phyloP scores from a whole-genome alignment of 768 basidiomycete genomes.

The Hygrophoropsis aurantiaca region DNA sequence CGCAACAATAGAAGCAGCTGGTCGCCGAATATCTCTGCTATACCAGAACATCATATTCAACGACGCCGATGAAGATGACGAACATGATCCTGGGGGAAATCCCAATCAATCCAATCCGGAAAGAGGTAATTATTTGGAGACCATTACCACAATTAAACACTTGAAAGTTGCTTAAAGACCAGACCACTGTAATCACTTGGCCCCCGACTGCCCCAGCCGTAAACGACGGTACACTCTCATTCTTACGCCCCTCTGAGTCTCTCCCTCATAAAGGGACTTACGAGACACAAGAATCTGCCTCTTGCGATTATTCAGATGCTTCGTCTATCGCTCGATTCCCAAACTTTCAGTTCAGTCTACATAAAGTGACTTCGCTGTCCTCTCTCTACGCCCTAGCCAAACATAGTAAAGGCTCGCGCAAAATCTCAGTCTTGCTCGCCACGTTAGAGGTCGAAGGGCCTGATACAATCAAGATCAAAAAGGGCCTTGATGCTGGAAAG shows the following conservation, averaged over 20 bases:
- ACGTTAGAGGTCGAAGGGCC: slow-evolving; percentile 79
- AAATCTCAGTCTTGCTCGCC: slow-evolving; percentile 61
- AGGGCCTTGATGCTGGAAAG: slow-evolving; percentile 67
- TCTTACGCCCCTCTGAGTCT: slow-evolving; percentile 28
- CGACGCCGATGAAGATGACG: slow-evolving; percentile 39
- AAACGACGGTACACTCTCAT: slow-evolving; percentile 19
- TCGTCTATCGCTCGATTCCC: slow-evolving; percentile 77
- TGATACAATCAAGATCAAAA: slow-evolving; percentile 64
- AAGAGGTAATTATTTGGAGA: slow-evolving; percentile 11
- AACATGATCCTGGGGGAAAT: slow-evolving; percentile 15
- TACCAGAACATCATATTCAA: slow-evolving; percentile 76
- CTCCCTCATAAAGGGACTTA: slow-evolving; percentile 24
- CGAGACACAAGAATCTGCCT: slow-evolving; percentile 48
- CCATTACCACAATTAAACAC: not conserved
- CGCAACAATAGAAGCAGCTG: slow-evolving; percentile 64
- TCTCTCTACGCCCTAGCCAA: slow-evolving; percentile 28
- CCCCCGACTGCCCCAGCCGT: slow-evolving; percentile 42
- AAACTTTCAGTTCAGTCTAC: slow-evolving; percentile 69
- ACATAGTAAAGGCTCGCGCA: slow-evolving; percentile 40
- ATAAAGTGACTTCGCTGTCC: slow-evolving; percentile 54
- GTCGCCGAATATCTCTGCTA: slow-evolving; percentile 63
- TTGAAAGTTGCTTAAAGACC: slow-evolving; percentile 28
- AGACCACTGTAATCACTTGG: slow-evolving; percentile 59
- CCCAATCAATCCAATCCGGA: slow-evolving; percentile 11
- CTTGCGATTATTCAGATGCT: slow-evolving; percentile 58